Evolutionary conservation across 2,329 filamentous ascomycete genomes (phyloP).

Genomic region (Colletotrichum sp.): DNA sequence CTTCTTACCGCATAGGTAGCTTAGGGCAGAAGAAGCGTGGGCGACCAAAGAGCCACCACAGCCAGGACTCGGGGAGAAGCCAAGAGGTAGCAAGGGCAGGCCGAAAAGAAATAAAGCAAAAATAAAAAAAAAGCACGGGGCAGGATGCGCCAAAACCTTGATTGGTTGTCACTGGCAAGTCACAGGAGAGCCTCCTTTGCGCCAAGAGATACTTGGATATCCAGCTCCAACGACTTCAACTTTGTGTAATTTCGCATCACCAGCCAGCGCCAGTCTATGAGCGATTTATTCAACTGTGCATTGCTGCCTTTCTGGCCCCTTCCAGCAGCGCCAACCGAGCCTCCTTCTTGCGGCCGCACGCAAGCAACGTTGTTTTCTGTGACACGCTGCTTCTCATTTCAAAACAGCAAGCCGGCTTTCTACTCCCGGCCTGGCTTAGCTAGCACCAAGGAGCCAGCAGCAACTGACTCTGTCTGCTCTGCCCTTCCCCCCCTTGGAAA

Average conservation of each 20-base stretch:
- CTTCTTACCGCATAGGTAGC: not conserved
- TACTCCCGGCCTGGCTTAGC: conserved; percentile 12
- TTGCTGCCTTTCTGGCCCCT: not conserved
- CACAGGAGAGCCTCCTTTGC: conserved; percentile 10
- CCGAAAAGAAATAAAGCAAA: not conserved
- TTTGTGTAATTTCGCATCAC: conserved; percentile 12
- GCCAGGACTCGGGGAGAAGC: not conserved
- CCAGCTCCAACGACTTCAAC: conserved; percentile 18
- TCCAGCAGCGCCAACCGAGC: not conserved
- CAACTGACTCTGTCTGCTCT: not conserved
- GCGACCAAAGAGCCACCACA: not conserved
- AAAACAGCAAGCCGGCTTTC: conserved; percentile 7
- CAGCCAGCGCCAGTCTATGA: conserved; percentile 10
- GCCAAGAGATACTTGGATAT: conserved; percentile 24
- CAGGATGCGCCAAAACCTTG: conserved; percentile 23
- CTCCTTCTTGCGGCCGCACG: conserved; percentile 13
- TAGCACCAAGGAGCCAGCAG: not conserved
- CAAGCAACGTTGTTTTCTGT: conserved; percentile 9
- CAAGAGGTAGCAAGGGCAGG: not conserved
- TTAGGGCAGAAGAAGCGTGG: not conserved
- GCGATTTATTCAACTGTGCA: conserved; percentile 16
- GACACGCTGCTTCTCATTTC: conserved; percentile 8
- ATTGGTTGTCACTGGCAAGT: conserved; percentile 22
- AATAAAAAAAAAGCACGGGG: not conserved
- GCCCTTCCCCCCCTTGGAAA: not conserved